These are phyloP conservation scores for Paramecium tetraurelia DNA, from an alignment of 73 alveolate species.

Conservation along the genomic window DNA sequence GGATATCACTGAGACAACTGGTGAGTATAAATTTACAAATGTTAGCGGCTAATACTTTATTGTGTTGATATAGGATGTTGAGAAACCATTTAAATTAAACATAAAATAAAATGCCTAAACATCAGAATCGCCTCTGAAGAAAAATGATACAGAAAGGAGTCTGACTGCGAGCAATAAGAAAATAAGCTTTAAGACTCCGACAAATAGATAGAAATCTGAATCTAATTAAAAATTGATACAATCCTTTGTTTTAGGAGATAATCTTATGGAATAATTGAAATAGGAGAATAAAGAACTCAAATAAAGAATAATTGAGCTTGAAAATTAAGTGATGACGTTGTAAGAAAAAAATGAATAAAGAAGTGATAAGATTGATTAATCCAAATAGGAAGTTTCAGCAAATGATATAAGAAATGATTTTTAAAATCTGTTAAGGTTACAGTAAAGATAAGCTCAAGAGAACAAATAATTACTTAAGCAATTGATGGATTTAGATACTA, in stretches of 20 bases:
- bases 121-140: neutral
- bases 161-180: neutral
- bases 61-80: neutral
- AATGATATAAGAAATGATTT: neutral
- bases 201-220: neutral
- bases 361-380: neutral
- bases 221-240: neutral
- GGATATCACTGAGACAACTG: conserved; percentile 4
- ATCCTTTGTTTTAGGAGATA: conserved; percentile 6
- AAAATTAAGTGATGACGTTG: neutral
- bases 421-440: neutral
- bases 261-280: neutral
- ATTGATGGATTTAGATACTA: neutral
- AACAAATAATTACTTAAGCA: neutral
- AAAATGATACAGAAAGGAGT: neutral
- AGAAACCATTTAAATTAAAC: conserved; percentile 3
- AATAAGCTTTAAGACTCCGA: neutral
- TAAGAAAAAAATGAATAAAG: neutral
- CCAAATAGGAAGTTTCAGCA: neutral
- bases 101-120: neutral
- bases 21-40: conserved; percentile 5
- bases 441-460: neutral
- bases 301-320: neutral
- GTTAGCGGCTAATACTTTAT: neutral
- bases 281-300: neutral